These are phyloP conservation scores for Coemansia sp. DNA, from an alignment of 192 early-diverging fungal species.

Conservation along the genomic window DNA sequence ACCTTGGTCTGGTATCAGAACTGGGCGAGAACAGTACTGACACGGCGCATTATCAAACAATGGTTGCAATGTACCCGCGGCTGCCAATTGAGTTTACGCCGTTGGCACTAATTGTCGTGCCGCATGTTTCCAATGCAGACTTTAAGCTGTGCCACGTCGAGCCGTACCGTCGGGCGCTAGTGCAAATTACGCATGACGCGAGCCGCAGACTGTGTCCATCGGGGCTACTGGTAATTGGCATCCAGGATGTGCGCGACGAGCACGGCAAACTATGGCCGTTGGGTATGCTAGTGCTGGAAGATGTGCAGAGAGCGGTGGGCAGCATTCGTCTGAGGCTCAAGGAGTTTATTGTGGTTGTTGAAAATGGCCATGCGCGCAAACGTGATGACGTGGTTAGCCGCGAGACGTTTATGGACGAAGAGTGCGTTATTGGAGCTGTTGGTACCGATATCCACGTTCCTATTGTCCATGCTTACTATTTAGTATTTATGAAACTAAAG, in stretches of 20 bases:
- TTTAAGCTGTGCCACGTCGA: constrained; percentile 55
- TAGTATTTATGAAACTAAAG: constrained; percentile 56
- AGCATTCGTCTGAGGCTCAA: constrained; percentile 48
- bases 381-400: constrained; percentile 46
- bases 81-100: constrained; percentile 34
- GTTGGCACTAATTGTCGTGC: constrained; percentile 60
- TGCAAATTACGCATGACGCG: constrained; percentile 64
- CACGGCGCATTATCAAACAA: constrained; percentile 64
- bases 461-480: constrained; percentile 55
- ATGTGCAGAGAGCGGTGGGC: constrained; percentile 61
- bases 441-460: constrained; percentile 33
- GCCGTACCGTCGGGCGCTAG: constrained; percentile 62
- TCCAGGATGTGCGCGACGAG: constrained; percentile 66
- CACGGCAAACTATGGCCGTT: constrained; percentile 70
- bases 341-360: constrained; percentile 56
- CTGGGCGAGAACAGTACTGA: constrained; percentile 78
- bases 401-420: constrained; percentile 42
- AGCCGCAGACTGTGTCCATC: constrained; percentile 56
- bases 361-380: constrained; percentile 49
- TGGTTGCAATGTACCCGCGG: constrained; percentile 54
- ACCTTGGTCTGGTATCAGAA: constrained; percentile 73
- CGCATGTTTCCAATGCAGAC: constrained; percentile 58
- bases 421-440: constrained; percentile 26
- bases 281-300: constrained; percentile 73
- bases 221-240: constrained; percentile 68